These are phyloP conservation scores for Venturia pyrina DNA, from an alignment of 2,329 filamentous ascomycete species.

Conservation along the genomic window DNA sequence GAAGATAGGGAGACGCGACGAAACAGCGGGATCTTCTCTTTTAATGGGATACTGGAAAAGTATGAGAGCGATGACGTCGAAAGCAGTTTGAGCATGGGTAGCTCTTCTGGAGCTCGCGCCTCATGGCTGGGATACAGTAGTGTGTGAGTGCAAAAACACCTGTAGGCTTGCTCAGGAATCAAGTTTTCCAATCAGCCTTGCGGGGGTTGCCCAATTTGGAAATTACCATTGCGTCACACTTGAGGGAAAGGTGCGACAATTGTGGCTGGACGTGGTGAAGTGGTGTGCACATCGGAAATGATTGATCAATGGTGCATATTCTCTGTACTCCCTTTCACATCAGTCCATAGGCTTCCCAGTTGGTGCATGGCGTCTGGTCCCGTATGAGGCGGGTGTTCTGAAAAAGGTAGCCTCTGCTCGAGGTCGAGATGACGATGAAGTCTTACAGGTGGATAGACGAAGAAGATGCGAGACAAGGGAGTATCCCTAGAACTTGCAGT, in stretches of 20 bases:
- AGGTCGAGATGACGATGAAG: neutral
- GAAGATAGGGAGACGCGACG: neutral
- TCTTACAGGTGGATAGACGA: neutral
- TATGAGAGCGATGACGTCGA: conserved; percentile 4
- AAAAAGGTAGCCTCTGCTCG: neutral
- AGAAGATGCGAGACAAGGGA: neutral
- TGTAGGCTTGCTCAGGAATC: neutral
- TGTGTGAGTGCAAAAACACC: neutral
- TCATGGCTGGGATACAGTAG: neutral
- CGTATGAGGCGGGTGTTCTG: neutral
- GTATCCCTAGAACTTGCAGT: neutral
- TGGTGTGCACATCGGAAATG: neutral
- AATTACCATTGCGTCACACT: conserved; percentile 6
- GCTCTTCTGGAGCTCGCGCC: conserved; percentile 7
- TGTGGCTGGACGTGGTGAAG: conserved; percentile 4
- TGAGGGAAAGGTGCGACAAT: neutral
- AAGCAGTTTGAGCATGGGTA: neutral
- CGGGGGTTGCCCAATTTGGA: neutral
- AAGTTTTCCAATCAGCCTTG: conserved; percentile 8
- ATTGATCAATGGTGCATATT: neutral
- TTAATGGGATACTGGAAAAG: conserved; percentile 5
- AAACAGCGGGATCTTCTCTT: conserved; percentile 2
- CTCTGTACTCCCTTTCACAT: neutral
- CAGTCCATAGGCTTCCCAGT: neutral
- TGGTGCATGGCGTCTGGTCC: neutral